Evolutionary conservation across 2,329 filamentous ascomycete genomes (phyloP).

Genomic region (Raffaelea deltoideospora): DNA sequence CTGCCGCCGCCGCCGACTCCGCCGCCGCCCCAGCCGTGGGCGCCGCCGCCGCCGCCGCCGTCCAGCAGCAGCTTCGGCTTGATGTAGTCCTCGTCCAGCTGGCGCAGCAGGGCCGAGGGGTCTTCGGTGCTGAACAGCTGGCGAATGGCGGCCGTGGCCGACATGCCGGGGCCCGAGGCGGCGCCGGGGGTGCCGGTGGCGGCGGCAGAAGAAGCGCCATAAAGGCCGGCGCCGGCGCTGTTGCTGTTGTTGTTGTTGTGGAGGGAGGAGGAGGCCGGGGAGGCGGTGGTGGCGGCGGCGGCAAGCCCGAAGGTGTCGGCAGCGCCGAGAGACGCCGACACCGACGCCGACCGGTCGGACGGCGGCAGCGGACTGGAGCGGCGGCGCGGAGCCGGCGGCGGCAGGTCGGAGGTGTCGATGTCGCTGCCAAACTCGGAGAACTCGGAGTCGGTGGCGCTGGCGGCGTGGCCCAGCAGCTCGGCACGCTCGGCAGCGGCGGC

Average conservation of each 20-base stretch:
- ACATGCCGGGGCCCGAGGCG: constrained; percentile 27
- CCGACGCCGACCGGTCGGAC: no score
- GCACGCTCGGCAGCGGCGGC: constrained; percentile 34
- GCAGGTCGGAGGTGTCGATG: constrained; percentile 51
- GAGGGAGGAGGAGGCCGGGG: no score
- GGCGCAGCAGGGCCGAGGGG: constrained; percentile 76
- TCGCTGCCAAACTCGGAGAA: constrained; percentile 47
- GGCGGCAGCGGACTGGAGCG: constrained; percentile 24
- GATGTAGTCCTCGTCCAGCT: constrained; percentile 61
- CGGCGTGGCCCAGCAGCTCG: constrained; percentile 36
- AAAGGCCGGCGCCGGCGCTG: not conserved
- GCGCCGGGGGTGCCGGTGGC: not conserved
- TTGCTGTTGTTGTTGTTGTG: no score
- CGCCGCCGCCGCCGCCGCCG: constrained; percentile 9
- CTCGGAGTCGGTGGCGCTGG: constrained; percentile 39
- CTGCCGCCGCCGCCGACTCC: no score
- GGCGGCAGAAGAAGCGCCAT: not conserved
- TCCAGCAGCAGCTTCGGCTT: constrained; percentile 14
- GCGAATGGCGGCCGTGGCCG: constrained; percentile 60
- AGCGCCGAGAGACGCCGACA: no score
- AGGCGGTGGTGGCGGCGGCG: no score
- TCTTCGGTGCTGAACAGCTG: constrained; percentile 77
- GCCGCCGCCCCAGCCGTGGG: not conserved
- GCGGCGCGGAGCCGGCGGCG: constrained; percentile 37
- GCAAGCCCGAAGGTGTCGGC: constrained; percentile 10